Evolutionary conservation across 768 basidiomycete genomes (phyloP).

Genomic region (Phlebiopsis flavidoalba): DNA sequence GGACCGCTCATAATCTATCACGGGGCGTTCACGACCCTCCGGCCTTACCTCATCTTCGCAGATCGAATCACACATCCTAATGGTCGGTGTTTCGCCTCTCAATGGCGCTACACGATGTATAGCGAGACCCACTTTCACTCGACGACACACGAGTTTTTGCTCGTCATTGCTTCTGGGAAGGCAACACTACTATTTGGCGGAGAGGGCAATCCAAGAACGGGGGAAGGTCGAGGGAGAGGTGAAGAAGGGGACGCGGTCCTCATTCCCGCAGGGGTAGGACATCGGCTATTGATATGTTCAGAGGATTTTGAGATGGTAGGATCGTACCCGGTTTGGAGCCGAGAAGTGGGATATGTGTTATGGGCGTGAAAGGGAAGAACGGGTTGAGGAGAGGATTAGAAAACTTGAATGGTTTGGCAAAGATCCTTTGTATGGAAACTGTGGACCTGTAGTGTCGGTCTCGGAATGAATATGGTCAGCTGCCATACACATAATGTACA

Average conservation of each 20-base stretch:
- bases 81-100: constrained; percentile 30
- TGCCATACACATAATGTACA: too few species aligned
- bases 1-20: constrained; percentile 37
- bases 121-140: constrained; percentile 35
- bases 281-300: constrained; percentile 28
- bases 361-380: constrained; percentile 28
- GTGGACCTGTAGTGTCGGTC: constrained; percentile 31
- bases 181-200: constrained; percentile 38
- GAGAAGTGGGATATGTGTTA: constrained; percentile 37
- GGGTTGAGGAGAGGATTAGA: constrained; percentile 23
- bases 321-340: constrained; percentile 30
- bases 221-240: constrained; percentile 27
- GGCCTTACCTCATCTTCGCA: constrained; percentile 14
- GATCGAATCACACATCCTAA: constrained; percentile 31
- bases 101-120: constrained; percentile 42
- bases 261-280: constrained; percentile 37
- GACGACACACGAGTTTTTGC: constrained; percentile 38
- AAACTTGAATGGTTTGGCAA: constrained; percentile 31
- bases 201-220: constrained; percentile 29
- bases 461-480: not conserved
- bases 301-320: constrained; percentile 36
- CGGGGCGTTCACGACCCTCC: constrained; percentile 21
- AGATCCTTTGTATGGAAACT: constrained; percentile 36
- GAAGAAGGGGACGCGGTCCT: constrained; percentile 36
- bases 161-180: constrained; percentile 29